A percentile compares a stretch with the other conserved stretches of the same genome.
phyloP scores from a whole-genome alignment of 2,329 filamentous ascomycete species.

The Sarocladium strictum region DNA sequence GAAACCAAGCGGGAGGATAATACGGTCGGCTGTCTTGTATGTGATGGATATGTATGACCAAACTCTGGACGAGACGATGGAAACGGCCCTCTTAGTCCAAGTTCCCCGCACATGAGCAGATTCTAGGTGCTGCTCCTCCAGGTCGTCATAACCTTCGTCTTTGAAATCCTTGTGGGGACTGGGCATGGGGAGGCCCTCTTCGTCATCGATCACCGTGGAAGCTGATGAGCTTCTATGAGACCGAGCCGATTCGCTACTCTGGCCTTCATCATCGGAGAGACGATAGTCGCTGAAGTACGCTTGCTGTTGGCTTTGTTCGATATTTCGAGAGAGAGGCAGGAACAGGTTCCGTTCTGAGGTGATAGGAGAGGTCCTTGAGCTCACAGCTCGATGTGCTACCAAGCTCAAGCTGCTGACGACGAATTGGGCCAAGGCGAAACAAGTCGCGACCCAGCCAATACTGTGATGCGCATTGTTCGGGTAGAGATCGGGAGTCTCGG shows the following conservation, averaged over 20 bases:
- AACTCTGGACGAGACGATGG: slow-evolving; percentile 48
- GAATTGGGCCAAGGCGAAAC: slow-evolving; percentile 64
- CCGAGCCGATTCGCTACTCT: slow-evolving; percentile 64
- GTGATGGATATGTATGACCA: slow-evolving; percentile 52
- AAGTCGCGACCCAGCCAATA: slow-evolving; percentile 78
- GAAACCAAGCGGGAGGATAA: slow-evolving; percentile 74
- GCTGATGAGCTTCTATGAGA: slow-evolving; percentile 60
- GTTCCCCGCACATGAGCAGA: slow-evolving; percentile 21
- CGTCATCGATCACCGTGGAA: slow-evolving; percentile 49
- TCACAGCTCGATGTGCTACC: neutral
- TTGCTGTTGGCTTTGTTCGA: neutral
- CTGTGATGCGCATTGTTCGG: slow-evolving; percentile 83
- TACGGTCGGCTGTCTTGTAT: slow-evolving; percentile 67
- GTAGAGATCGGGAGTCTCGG: slow-evolving; percentile 78
- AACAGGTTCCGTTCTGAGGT: slow-evolving; percentile 50
- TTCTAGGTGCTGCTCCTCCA: slow-evolving; percentile 12
- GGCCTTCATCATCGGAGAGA: slow-evolving; percentile 65
- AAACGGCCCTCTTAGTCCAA: slow-evolving; percentile 47
- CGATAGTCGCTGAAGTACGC: slow-evolving; percentile 45
- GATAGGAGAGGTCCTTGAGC: neutral
- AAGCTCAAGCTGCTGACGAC: slow-evolving; percentile 53
- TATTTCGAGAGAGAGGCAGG: slow-evolving; percentile 53
- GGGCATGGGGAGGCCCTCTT: slow-evolving; percentile 32
- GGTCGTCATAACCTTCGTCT: slow-evolving; percentile 41
- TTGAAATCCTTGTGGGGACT: slow-evolving; percentile 41